Base-by-base conservation (phyloP, 2,329 filamentous ascomycete species). In the Fusarium irregulare region DNA sequence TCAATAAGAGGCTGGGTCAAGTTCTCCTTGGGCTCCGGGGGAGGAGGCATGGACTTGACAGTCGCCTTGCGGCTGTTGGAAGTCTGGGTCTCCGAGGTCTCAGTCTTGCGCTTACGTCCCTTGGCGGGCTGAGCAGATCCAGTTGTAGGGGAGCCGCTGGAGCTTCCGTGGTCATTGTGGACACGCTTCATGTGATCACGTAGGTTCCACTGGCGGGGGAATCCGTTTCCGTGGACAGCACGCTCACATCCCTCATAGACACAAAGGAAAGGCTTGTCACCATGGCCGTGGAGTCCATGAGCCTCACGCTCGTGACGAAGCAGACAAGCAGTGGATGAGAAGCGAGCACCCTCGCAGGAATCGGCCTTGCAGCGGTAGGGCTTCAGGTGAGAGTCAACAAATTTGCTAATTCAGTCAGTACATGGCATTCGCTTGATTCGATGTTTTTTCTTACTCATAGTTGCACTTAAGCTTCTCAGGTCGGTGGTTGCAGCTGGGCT, bases 381-480 rank as follows among this genome's bases (percentile, higher is more conserved):
- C 87, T 97, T 97, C 77, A 98, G 82, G 83, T 98, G 95, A 28
- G 95, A 98, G 82, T 98, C 95, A 73, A 98, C 90, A 76, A 96
- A 97, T 87, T 98, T 98, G 87, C 94, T 97, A 78, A 50, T 54
- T 21, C 27, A 44, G 71, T 77, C 66, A 80, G 78, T 73, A 56
- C 14, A 18, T 12, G 51, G 18, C 14, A 6, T 59, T 40, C 56
- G 45, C 21, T 20, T 41, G 34, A 20, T 45, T 23, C 20, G 23
- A 5, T 23, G 6, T 23, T 25, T 83, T 12, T 40, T 51, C 93
- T 88, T 91, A 97, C 94, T 98, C 94, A 79, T 98, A 98, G 83
- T 97, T 97, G 90, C 95, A 98, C 88, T 98, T 98, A 75, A 98
- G 92, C 84, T 97, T 96, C 78, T 97, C 96, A 42, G 94, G 89